Percentiles rank a stretch among this genome's conserved stretches.
These are phyloP conservation scores for Podospora conica DNA, from an alignment of 495 filamentous ascomycete genomes.

Conservation along the genomic window DNA sequence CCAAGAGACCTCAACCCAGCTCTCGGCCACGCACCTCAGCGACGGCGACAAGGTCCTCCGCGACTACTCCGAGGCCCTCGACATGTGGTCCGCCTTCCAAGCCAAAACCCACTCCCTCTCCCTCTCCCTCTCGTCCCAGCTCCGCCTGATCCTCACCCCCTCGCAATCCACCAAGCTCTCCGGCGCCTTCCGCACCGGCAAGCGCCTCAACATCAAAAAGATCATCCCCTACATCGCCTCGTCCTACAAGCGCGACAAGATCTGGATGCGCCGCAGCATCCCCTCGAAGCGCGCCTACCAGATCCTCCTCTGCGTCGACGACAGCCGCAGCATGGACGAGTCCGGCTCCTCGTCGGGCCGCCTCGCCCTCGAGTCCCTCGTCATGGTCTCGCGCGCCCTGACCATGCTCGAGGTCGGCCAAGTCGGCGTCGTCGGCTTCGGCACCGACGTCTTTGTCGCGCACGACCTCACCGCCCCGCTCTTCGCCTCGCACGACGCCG, in stretches of 20 bases:
- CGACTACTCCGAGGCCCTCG: slow-evolving; percentile 56
- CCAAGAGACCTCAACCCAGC: slow-evolving; percentile 64
- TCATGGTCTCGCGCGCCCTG: slow-evolving; percentile 76
- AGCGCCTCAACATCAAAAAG: slow-evolving; percentile 96
- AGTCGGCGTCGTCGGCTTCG: slow-evolving; percentile 84
- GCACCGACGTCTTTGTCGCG: slow-evolving; percentile 75
- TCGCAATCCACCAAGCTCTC: slow-evolving; percentile 94
- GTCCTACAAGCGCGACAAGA: slow-evolving; percentile 97
- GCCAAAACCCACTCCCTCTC: slow-evolving; percentile 76
- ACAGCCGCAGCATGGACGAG: slow-evolving; percentile 82
- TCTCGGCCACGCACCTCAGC: slow-evolving; percentile 65
- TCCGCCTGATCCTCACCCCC: slow-evolving; percentile 89
- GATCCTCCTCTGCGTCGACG: slow-evolving; percentile 94
- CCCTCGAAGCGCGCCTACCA: slow-evolving; percentile 93
- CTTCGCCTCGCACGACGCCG: slow-evolving; percentile 75
- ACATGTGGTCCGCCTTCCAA: slow-evolving; percentile 82
- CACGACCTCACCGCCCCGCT: slow-evolving; percentile 75
- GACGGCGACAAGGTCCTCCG: slow-evolving; percentile 32
- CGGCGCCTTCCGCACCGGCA: slow-evolving; percentile 94
- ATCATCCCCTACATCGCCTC: slow-evolving; percentile 99
- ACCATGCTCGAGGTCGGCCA: slow-evolving; percentile 91
- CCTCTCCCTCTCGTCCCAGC: slow-evolving; percentile 80
- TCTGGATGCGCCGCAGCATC: slow-evolving; percentile 93
- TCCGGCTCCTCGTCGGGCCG: slow-evolving; percentile 52
- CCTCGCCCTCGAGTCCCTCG: slow-evolving; percentile 86